Evolutionary conservation across 208 protist genomes (phyloP), one percentile per base, ranked within the genome.

Genomic region (Trypanosoma platydactyli): DNA sequence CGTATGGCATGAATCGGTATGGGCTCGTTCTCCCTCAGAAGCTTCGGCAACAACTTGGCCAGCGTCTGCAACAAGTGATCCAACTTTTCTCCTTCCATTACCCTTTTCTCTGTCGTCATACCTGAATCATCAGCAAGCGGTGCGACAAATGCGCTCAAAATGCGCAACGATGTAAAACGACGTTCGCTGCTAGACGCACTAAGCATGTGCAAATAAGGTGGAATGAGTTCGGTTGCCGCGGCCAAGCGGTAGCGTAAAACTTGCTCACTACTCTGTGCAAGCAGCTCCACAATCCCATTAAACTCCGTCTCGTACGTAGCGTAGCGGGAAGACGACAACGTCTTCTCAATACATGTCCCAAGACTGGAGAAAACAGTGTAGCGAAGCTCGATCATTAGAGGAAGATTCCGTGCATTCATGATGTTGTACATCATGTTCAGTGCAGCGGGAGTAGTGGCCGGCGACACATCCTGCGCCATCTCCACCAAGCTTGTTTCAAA

Each of bases 1-100:
- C 91, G 88, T 49, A 97, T 69, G 13, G 86, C 84, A 64, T 91
- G 88, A 24, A 86, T 80, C 1, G 94, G 94, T 15, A 95, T 89
- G 9, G 92, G 92, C 35, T 87, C 82, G 33, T 66, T 78, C 50
- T 94, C 87, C 5, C 64, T 70, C 52, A 98, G 69, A 25, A 98
- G 75, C 35, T 49, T 66, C 1, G 78, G 57, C 4, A 97, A 73
- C 15, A 41, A 49, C 3, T 25, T 30, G 2, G 56, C 67, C 6
- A 71, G 30, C 41, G 60, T 71, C 41, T 76, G 51, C 22, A 68
- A 38, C 13, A 88, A 46, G 7, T 64, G 84, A 40, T 66, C 79
- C 64, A 80, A 73, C 55, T 51, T 68, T 25, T 45, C 54, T 45
- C 48, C 65, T 45, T 84, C 81, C 18, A 49, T 15, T 22, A 52